phyloP scores from a whole-genome alignment of 768 basidiomycete genomes.

The Kwoniella europaea region DNA sequence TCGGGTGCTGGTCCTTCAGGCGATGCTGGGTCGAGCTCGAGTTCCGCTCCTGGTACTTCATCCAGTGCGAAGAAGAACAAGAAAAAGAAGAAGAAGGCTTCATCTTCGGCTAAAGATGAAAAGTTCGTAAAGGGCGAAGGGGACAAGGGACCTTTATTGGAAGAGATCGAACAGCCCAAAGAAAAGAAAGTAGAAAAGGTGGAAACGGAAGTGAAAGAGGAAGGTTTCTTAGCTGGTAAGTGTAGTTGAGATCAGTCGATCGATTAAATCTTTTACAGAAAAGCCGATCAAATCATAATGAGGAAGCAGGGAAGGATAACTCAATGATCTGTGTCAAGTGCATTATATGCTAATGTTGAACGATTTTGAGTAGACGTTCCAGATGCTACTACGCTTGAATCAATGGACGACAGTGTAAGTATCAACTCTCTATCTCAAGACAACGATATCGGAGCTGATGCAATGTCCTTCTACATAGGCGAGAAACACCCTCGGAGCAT shows the following conservation, averaged over 20 bases:
- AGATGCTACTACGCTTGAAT: slow-evolving; percentile 47
- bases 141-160: slow-evolving; percentile 74
- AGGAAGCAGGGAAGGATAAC: background rate
- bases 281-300: background rate
- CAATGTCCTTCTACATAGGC: slow-evolving; percentile 13
- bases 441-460: slow-evolving; percentile 28
- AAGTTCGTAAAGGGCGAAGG: slow-evolving; percentile 38
- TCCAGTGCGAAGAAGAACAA: slow-evolving; percentile 58
- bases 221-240: slow-evolving; percentile 37
- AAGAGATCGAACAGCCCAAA: slow-evolving; percentile 63
- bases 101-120: slow-evolving; percentile 53
- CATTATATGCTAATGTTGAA: background rate
- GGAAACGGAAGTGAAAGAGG: slow-evolving; percentile 26
- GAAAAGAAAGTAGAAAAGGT: slow-evolving; percentile 23
- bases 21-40: slow-evolving; percentile 26
- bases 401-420: slow-evolving; percentile 45
- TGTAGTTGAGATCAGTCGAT: background rate
- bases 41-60: slow-evolving; percentile 1
- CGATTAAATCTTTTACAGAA: background rate
- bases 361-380: slow-evolving; percentile 36
- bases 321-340: background rate
- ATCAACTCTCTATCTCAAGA: slow-evolving; percentile 20
- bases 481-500: slow-evolving; percentile 64
- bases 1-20: slow-evolving; percentile 15
- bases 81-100: slow-evolving; percentile 68